A percentile compares a stretch with the other conserved stretches of the same genome.
Conservation (phyloP, 2,329 filamentous ascomycete genomes). For the Xylogone sp. region DNA sequence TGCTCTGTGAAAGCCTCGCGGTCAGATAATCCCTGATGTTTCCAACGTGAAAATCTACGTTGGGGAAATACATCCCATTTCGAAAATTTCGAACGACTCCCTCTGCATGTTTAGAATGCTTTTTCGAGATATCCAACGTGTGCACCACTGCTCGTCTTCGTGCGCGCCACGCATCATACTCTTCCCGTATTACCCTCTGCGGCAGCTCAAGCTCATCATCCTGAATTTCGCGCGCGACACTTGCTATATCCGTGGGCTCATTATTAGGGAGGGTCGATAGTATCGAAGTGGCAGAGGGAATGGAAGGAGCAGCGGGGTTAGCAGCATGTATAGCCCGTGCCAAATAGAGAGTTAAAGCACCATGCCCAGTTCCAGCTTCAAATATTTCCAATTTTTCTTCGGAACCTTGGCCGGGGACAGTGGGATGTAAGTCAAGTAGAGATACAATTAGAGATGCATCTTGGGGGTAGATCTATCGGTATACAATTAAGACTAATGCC, state of each 20-base stretch:
- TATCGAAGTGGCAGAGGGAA: slow-evolving; percentile 18
- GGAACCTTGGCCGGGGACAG: slow-evolving; percentile 58
- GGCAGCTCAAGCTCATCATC: not conserved
- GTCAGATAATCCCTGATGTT: slow-evolving; percentile 61
- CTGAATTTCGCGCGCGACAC: slow-evolving; percentile 2
- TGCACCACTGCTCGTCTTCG: slow-evolving; percentile 68
- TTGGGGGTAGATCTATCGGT: slow-evolving; percentile 62
- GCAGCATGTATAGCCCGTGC: slow-evolving; percentile 72
- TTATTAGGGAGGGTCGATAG: not conserved
- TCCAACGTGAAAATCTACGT: slow-evolving; percentile 72
- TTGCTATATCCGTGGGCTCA: not conserved
- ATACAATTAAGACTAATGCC: too few species aligned
- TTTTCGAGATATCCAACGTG: slow-evolving; percentile 62
- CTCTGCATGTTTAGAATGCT: slow-evolving; percentile 61
- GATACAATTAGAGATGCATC: slow-evolving; percentile 74
- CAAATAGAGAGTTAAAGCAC: slow-evolving; percentile 71
- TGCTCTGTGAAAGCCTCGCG: slow-evolving; percentile 40
- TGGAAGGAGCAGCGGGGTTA: slow-evolving; percentile 51
- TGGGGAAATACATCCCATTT: slow-evolving; percentile 63
- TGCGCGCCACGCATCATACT: slow-evolving; percentile 19
- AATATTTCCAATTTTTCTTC: slow-evolving; percentile 66
- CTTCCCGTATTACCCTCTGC: slow-evolving; percentile 1
- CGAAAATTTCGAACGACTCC: slow-evolving; percentile 64
- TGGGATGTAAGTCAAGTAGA: slow-evolving; percentile 69
- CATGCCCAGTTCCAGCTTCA: slow-evolving; percentile 83